These are phyloP conservation scores for Ensete ventricosum DNA, from an alignment of 176 grass and related monocot species.

Conservation along the genomic window DNA sequence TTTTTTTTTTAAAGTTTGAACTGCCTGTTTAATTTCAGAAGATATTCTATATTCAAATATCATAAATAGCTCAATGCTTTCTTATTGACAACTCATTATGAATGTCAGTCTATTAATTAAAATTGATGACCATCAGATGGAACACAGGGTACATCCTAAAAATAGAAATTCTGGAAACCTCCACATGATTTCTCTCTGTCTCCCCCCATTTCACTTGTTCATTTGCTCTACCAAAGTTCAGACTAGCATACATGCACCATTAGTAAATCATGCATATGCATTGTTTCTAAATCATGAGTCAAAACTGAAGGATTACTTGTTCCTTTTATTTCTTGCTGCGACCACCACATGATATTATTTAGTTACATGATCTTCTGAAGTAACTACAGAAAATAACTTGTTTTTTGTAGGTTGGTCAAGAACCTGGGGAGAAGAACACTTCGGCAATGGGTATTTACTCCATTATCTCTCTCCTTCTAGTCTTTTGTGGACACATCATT, in stretches of 20 bases:
- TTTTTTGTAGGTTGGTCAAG: slow-evolving; percentile 87
- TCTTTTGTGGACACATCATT: background rate
- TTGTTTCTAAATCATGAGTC: too few relatives aligned
- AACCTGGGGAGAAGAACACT: slow-evolving; percentile 98
- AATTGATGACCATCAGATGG: too few relatives aligned
- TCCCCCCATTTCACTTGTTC: background rate
- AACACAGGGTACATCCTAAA: background rate
- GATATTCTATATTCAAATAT: too few relatives aligned
- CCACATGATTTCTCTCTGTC: too few relatives aligned
- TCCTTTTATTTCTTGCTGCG: background rate
- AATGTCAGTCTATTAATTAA: too few relatives aligned
- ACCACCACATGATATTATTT: background rate
- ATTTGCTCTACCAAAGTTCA: background rate
- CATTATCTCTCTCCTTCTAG: slow-evolving; percentile 7
- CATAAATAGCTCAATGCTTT: too few relatives aligned
- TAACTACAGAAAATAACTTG: background rate
- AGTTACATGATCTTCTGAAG: background rate
- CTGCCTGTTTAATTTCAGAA: too few relatives aligned
- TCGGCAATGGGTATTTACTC: slow-evolving; percentile 62
- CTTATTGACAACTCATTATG: too few relatives aligned
- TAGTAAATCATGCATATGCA: too few relatives aligned
- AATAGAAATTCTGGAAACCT: background rate
- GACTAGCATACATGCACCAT: too few relatives aligned
- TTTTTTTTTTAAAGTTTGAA: too few relatives aligned
- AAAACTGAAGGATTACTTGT: too few relatives aligned